These are phyloP conservation scores for Forsythia suspensa DNA, from an alignment of 257 asterid genomes.

Conservation along the genomic window DNA sequence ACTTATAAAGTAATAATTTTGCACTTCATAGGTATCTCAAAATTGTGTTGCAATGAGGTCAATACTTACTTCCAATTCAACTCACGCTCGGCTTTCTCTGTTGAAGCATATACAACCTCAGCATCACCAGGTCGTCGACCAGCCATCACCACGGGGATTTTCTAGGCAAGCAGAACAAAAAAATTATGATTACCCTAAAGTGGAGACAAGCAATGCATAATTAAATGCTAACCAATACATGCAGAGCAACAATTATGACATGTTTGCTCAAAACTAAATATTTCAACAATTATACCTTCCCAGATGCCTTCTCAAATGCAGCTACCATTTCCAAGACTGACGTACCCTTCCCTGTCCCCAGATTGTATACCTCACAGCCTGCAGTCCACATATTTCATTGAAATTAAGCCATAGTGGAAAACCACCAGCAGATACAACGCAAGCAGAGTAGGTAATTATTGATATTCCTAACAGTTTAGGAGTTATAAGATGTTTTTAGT, in stretches of 20 bases:
- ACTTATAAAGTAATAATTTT: background rate
- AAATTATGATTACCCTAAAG: background rate
- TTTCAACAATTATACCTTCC: constrained; percentile 35
- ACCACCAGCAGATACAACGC: background rate
- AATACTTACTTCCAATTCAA: constrained; percentile 81
- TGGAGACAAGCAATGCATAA: background rate
- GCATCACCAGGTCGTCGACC: constrained; percentile 92
- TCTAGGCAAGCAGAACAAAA: constrained; percentile 30
- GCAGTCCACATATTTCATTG: background rate
- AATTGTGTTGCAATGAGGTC: background rate
- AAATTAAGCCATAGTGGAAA: background rate
- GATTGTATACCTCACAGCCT: constrained; percentile 58
- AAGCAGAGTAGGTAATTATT: background rate
- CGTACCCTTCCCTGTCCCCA: constrained; percentile 62
- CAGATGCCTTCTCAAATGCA: constrained; percentile 61
- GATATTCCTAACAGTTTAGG: background rate
- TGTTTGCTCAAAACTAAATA: background rate
- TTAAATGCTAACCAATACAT: background rate
- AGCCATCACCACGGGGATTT: constrained; percentile 72
- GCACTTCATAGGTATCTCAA: background rate
- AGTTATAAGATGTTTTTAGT: background rate
- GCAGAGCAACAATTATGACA: background rate
- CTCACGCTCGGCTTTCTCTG: constrained; percentile 68
- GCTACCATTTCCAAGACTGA: constrained; percentile 60
- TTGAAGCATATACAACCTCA: constrained; percentile 72